Evolutionary conservation across 78 protist species (phyloP), one percentile per base, ranked within the genome.

Genomic region (Trichosphaerium sp.): DNA sequence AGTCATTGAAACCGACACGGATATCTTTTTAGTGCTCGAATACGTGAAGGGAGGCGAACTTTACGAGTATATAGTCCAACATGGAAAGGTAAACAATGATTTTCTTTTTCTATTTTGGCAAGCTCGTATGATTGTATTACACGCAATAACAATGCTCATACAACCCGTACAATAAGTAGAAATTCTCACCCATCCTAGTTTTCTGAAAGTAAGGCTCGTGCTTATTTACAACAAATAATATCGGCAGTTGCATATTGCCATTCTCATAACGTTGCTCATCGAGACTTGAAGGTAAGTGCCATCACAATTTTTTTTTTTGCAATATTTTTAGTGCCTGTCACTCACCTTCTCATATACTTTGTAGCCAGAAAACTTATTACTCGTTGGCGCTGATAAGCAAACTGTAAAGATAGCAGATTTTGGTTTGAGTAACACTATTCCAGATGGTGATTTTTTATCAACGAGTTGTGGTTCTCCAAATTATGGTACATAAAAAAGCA

Each of bases 381-480:
- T 80, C 49, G 78, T 61, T 29, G 78, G 67, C 48, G 42, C 63
- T 38, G 61, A 70, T 39, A 47, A 47, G 11, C 32, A 14, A 58
- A 78, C 69, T 52, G 69, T 91, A 48, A 91, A 90, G 63, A 87
- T 97, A 49, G 97, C 98, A 18, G 99, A 97, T 71, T 97, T 97
- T 68, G 99, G 99, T 4, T 89, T 97, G 40, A 82, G 93, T 7
- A 94, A 92, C 69, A 80, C 90, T 71, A 91, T 93, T 94, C 65
- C 74, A 31, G 98, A 96, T 71, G 99, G 99, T 12, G 92, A 84
- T 42, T 94, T 96, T 41, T 71, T 94, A 11, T 75, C 78, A 65
- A 96, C 99, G 15, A 39, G 75, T 41, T 96, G 99, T 72, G 99
- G 99, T 25, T 89, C 96, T 25, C 99, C 99, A 34, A 96, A 96